A percentile compares a stretch with the other conserved stretches of the same genome.
phyloP scores from a whole-genome alignment of 768 basidiomycete species.

The Lanmaoa pseudosensibilis region DNA sequence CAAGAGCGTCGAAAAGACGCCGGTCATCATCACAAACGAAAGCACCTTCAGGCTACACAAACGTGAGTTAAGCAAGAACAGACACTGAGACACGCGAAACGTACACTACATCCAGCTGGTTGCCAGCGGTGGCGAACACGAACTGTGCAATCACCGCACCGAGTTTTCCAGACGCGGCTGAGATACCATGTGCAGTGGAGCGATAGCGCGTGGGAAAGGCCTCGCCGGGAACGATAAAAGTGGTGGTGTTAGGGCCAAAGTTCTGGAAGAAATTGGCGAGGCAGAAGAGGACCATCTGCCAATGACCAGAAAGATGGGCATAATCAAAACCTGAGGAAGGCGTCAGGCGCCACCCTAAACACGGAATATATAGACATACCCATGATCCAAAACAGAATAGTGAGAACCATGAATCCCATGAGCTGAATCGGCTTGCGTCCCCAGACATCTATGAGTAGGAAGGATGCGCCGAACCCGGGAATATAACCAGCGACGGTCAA shows the following conservation, averaged over 20 bases:
- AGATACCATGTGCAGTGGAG: slow-evolving; percentile 78
- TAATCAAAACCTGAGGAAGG: slow-evolving; percentile 56
- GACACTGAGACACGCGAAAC: neutral
- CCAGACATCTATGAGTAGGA: slow-evolving; percentile 67
- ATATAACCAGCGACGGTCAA: slow-evolving; percentile 71
- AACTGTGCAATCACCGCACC: slow-evolving; percentile 79
- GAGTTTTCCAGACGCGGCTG: slow-evolving; percentile 76
- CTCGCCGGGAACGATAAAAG: slow-evolving; percentile 78
- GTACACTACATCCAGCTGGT: neutral
- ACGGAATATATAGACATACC: slow-evolving; percentile 39
- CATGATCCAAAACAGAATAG: slow-evolving; percentile 63
- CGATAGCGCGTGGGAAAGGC: slow-evolving; percentile 84
- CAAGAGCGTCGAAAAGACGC: slow-evolving; percentile 73
- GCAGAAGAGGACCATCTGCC: slow-evolving; percentile 76
- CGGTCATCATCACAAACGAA: slow-evolving; percentile 80
- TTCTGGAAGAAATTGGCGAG: slow-evolving; percentile 85
- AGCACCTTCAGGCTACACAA: slow-evolving; percentile 57
- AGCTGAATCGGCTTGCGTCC: slow-evolving; percentile 79
- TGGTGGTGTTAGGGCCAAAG: slow-evolving; percentile 77
- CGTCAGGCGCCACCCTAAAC: neutral
- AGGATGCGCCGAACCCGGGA: slow-evolving; percentile 62
- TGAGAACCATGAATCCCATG: slow-evolving; percentile 69
- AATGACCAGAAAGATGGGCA: slow-evolving; percentile 43
- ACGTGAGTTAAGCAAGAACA: neutral
- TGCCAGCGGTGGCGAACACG: neutral